Evolutionary conservation across 768 basidiomycete species (phyloP), one percentile per base, ranked within the genome.

Genomic region (Rhizopogon sp.): DNA sequence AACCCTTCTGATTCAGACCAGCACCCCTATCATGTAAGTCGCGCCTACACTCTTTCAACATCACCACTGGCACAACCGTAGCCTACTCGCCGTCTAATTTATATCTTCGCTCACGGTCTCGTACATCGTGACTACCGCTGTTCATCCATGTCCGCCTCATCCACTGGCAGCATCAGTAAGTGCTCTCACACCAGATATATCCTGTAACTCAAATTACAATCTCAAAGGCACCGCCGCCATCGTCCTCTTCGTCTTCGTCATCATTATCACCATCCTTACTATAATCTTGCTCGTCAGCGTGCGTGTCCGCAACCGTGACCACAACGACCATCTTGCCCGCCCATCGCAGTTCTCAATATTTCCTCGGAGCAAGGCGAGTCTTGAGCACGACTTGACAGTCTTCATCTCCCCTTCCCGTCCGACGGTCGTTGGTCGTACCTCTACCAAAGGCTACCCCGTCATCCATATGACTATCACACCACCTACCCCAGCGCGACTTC

Each of bases 381-480:
- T 17, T 13, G 52, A 41, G 16, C 25, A 46, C 5, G 13, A 42
- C 9, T 28, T 28, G 14, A 37, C 22, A 5, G 20, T 52, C 8
- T 39, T 17, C 7, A 20, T 58, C 13, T 51, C 47, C 22, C 57
- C 47, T 14, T 58, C 57, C 11, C 14, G 43, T 51, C 57, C 53
- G n/a, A 39, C 53, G 16, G 11, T 54, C 28, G 39, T 56, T n/a
- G 52, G 51, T 10, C 37, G n/a, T 16, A 10, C 17, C 3, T 50
- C 31, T 2, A 40, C 33, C 20, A 35, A 42, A 17, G 49, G 31
- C 17, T 35, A n/a, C 10, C 53, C 53, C 5, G n/a, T 40, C 11
- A 28, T 58, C 3, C 54, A 51, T 9, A 39, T 58, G 47, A 58
- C 41, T 7, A n/a, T 58, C 14, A 58, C 57, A 11, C 57, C 57